Base-by-base conservation (phyloP, 495 filamentous ascomycete species). In the Penicillium cataractarum region DNA sequence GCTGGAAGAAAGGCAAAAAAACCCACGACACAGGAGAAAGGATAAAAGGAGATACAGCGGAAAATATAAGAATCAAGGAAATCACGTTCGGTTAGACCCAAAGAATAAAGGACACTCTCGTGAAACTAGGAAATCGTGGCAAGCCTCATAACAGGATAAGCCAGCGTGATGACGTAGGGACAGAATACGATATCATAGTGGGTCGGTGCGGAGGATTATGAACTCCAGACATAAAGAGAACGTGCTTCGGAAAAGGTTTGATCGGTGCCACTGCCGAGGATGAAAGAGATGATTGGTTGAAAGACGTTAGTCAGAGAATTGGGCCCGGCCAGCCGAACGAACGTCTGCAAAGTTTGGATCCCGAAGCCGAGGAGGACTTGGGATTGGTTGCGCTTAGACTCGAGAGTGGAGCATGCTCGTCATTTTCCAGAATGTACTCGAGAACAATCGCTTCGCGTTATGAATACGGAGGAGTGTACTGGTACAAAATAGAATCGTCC, bases 111-210 rank as follows among this genome's bases (percentile, higher is more conserved):
- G 35, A 35, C 24, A 31, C 24, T 7, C 27, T 42, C 17, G 29
- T 19, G n/a, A 50, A 44, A 17, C 26, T 2, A 12, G n/a, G 42
- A 21, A 46, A 19, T 46, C 44, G 63, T 69, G 66, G 66, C 66
- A 53, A 65, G 40, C 9, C n/a, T 35, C 31, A 63, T 59, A 67
- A 70, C 67, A 70, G 63, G 67, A 62, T 59, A 53, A 19, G 22
- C 2, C 24, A 6, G 21, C 9, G 15, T 22, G 35, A 70, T 70
- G 67, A 70, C 67, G 67, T 70, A 66, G 58, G 26, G 27, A 10
- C 32, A 37, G 7, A 4, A 55, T 7, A 26, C 57, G 46, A 60
- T 64, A 62, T 64, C 64, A 64, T 66, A 66, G 63, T 64, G 60
- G 63, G 63, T 61, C 60, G 46, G 24, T 24, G 48, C 9, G 53